Percentiles rank a stretch among this genome's conserved stretches.
Evolutionary conservation across 768 basidiomycete species (phyloP).

Genomic region (Hypholoma fasciculare): DNA sequence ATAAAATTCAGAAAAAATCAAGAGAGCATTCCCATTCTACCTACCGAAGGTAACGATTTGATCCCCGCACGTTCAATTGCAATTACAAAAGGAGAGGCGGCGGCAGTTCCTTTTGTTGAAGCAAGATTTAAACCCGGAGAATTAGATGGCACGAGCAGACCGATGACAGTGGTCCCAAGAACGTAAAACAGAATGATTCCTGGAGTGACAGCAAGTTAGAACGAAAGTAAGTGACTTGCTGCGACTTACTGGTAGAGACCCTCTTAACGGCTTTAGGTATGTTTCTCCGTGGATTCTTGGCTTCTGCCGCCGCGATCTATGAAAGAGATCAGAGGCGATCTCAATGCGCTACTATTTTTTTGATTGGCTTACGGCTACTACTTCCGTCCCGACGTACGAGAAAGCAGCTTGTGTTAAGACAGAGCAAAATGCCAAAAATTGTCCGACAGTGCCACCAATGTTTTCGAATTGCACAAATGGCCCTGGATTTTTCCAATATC

Average conservation of each 20-base stretch:
- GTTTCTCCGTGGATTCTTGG: constrained; percentile 79
- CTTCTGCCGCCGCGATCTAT: constrained; percentile 84
- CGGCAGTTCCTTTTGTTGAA: constrained; percentile 61
- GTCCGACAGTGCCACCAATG: constrained; percentile 69
- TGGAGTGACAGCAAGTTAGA: constrained; percentile 26
- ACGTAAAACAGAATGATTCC: constrained; percentile 85
- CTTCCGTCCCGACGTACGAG: constrained; percentile 92
- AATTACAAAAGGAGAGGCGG: constrained; percentile 88
- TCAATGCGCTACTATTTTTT: background rate
- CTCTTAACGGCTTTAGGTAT: constrained; percentile 65
- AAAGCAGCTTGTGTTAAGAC: constrained; percentile 85
- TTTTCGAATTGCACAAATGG: constrained; percentile 74
- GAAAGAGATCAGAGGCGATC: constrained; percentile 3
- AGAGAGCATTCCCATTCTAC: constrained; percentile 12
- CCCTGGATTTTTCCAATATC: constrained; percentile 89
- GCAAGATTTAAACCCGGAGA: constrained; percentile 51
- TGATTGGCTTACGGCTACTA: constrained; percentile 67
- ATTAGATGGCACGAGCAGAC: constrained; percentile 81
- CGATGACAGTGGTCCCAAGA: constrained; percentile 71
- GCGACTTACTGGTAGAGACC: constrained; percentile 61
- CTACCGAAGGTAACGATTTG: constrained; percentile 75
- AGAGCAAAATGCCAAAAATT: constrained; percentile 62
- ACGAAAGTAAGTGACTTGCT: background rate
- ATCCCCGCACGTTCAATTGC: constrained; percentile 87
- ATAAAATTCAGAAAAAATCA: background rate